phyloP scores from a whole-genome alignment of 805 yeast genomes.

The Hyphopichia homilentoma region DNA sequence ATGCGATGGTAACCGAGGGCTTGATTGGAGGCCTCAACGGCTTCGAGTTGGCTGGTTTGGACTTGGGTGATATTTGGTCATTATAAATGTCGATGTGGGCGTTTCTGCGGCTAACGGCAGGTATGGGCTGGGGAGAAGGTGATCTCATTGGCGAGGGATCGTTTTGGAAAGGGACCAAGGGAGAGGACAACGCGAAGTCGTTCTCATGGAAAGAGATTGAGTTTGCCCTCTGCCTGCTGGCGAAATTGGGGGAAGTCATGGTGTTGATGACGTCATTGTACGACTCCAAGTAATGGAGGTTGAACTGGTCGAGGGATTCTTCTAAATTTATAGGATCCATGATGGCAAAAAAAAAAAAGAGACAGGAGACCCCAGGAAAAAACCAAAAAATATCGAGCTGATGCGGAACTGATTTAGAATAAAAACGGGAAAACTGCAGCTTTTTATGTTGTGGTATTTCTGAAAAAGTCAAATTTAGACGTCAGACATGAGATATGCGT shows the following conservation, averaged over 20 bases:
- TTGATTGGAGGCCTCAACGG: slow-evolving; percentile 17
- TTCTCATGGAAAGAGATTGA: slow-evolving; percentile 7
- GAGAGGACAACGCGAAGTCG: slow-evolving; percentile 18
- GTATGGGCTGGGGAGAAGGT: slow-evolving; percentile 1
- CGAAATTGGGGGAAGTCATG: neutral
- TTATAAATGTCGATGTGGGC: slow-evolving; percentile 1
- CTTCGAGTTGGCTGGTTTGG: slow-evolving; percentile 3
- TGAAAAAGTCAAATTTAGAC: too few relatives aligned
- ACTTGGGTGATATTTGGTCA: slow-evolving; percentile 3
- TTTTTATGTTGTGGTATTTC: too few relatives aligned
- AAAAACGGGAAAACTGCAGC: too few relatives aligned
- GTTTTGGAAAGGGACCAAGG: slow-evolving; percentile 14
- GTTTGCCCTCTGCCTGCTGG: slow-evolving; percentile 6
- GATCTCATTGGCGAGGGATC: slow-evolving; percentile 7
- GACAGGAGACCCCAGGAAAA: too few relatives aligned
- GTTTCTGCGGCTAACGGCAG: neutral
- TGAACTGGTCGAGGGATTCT: slow-evolving; percentile 24
- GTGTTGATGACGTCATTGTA: slow-evolving; percentile 12
- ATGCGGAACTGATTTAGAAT: too few relatives aligned
- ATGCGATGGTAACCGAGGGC: slow-evolving; percentile 21
- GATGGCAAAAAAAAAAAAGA: neutral
- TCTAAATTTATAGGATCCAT: slow-evolving; percentile 8
- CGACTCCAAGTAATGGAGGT: slow-evolving; percentile 16
- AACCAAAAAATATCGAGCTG: too few relatives aligned
- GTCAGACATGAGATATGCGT: too few relatives aligned